Evolutionary conservation across 148 eudicot species (phyloP), one percentile per base, ranked within the genome.

Genomic region (Rheum nobile): DNA sequence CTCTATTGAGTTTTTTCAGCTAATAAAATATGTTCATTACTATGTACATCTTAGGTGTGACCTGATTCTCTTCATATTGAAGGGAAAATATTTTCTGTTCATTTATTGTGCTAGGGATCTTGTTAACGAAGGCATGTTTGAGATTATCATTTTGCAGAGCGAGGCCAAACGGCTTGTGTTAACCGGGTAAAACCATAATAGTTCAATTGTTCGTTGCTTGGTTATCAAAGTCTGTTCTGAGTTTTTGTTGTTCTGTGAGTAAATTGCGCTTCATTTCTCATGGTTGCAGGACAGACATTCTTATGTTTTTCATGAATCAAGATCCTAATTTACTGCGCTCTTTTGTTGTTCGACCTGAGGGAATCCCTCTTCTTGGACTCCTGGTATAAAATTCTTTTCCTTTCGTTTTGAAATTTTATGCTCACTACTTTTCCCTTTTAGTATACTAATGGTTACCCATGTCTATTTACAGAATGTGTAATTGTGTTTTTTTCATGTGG

Each of bases 211-310:
- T 37, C 14, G 19, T 32, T 32, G 38, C 76, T 55, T 52, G 26
- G 0, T 72, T 47, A 47, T 22, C 63, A 35, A 6, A 28, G 37
- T 55, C 37, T 39, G 19, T 38, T 38, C 8, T 2, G 70, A 22
- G 61, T 67, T 37, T 31, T 72, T 71, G 65, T 77, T 70, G 26
- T 22, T 70, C 8, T 69, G 59, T 71, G 54, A 38, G 28, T 74
- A 71, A 48, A 73, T 78, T 72, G 69, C 69, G 21, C 59, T 44
- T 86, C 68, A 42, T 72, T 74, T 82, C 43, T 85, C 54, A 84
- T 88, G 90, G 85, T 69, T 90, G 94, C 99, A 96, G 99, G 94
- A 88, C 99, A 87, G 99, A 96, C 84, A 96, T 92, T 72, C 92
- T 96, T 77, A 84, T 90, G 71, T 88, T 90, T 79, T 84, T 90